Evolutionary conservation across 2,329 filamentous ascomycete species (phyloP), one percentile per base, ranked within the genome.

Genomic region (Fusarium pilosicola): DNA sequence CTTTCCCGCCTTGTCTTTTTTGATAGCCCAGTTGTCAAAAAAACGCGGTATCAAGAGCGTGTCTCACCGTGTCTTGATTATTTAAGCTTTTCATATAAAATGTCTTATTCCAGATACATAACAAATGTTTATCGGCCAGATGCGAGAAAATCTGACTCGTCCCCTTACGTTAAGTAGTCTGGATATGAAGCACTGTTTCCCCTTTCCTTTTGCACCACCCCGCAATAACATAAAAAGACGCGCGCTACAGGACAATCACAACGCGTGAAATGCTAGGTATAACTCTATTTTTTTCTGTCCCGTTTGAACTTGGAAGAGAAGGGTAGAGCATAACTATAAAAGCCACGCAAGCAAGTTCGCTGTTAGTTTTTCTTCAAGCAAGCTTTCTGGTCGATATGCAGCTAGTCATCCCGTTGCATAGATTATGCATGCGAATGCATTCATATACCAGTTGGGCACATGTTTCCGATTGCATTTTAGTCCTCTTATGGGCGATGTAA

Each of bases 151-250:
- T 64, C 36, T 65, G 60, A 52, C 70, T 73, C 57, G 65, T 34
- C 73, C 71, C 70, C 68, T 76, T 77, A 51, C 41, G 41, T 62
- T 39, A 32, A 32, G 20, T 49, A 22, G 41, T 24, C 54, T 61
- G 46, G 54, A 66, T 48, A 17, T 39, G 32, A 30, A 57, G 57
- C 45, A 63, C 62, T 70, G 57, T 56, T 75, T 74, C 62, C 62
- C 49, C 57, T 44, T 64, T 67, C 65, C 66, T 68, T 66, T 62
- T 61, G 51, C 56, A 67, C 65, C 54, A 70, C 75, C 75, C 76
- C 75, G 69, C 74, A 78, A 75, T 56, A 61, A 42, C 59, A 46
- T 56, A 57, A 70, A 65, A 75, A 39, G 67, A 78, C 71, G 70
- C 76, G 74, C 69, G 68, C 51, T 28, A 64, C 45, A 55, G 42